Evolutionary conservation across 2,329 filamentous ascomycete genomes (phyloP).

Genomic region (Elsinoe arachidis): DNA sequence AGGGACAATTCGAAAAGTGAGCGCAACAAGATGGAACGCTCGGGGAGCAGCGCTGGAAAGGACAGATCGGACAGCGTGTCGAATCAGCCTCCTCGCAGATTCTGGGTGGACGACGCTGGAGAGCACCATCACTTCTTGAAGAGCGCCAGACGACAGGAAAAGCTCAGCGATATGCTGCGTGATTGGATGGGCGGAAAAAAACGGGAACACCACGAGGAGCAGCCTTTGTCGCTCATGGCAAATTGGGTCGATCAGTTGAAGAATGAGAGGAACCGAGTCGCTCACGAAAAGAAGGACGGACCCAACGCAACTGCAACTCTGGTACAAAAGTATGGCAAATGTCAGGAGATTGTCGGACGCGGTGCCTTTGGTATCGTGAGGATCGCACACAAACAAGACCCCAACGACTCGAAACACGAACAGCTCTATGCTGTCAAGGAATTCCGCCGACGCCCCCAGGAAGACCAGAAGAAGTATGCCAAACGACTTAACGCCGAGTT

Average conservation of each 20-base stretch:
- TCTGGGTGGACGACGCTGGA: constrained; percentile 54
- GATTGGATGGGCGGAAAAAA: constrained; percentile 73
- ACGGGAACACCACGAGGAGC: constrained; percentile 62
- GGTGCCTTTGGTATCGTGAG: constrained; percentile 96
- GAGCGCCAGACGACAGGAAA: constrained; percentile 86
- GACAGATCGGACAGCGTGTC: constrained; percentile 13
- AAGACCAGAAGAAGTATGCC: constrained; percentile 95
- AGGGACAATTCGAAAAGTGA: constrained; percentile 19
- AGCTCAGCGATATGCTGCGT: constrained; percentile 84
- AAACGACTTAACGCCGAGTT: constrained; percentile 96
- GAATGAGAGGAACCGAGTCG: constrained; percentile 69
- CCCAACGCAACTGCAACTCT: constrained; percentile 68
- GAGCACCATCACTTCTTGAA: constrained; percentile 82
- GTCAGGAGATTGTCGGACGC: constrained; percentile 90
- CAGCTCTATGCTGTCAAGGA: constrained; percentile 97
- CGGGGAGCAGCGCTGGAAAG: constrained; percentile 25
- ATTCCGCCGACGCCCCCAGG: constrained; percentile 86
- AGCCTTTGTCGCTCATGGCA: constrained; percentile 85
- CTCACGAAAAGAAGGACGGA: constrained; percentile 66
- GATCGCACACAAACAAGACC: constrained; percentile 91
- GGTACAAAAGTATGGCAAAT: constrained; percentile 96
- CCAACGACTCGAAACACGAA: constrained; percentile 66
- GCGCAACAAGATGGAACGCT: constrained; percentile 17
- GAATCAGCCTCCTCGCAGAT: constrained; percentile 34
- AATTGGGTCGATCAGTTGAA: constrained; percentile 93